Base-by-base conservation (phyloP, 2,329 filamentous ascomycete genomes). In the Aschersonia sp. region DNA sequence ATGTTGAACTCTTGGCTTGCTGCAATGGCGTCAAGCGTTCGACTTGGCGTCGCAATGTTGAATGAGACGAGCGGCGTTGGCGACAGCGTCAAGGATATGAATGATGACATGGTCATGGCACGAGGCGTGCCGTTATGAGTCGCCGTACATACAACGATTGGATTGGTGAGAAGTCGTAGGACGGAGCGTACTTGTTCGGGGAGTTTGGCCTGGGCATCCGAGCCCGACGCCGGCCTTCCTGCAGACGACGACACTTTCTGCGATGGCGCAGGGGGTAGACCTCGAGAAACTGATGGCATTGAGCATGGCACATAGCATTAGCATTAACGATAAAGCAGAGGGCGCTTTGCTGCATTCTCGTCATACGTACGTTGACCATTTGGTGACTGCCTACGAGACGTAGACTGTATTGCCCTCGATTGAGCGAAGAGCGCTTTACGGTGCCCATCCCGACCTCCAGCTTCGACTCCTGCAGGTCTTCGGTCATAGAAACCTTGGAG, bases 31-130 rank as follows among this genome's bases (percentile, higher is more conserved):
- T 73, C 67, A 30, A 76, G 64, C 10, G 76, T 79, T 10, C 72
- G 68, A 57, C 73, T 78, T 22, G 76, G 76, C 31, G 70, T 66
- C 30, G 68, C 68, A 45, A 79, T 67, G 61, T 79, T 79, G 65
- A 80, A 79, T 0, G 69, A 71, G 6, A 80, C 60, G 9, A 74
- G 62, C 1, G 75, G 75, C 30, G 61, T 65, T 0, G 75, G 75
- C n/a, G 57, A 53, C 14, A 79, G 64, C 12, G 72, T 68, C 30
- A 80, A 60, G 0, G 74, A 77, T 2, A 75, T 75, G 52, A 80
- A 71, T 2, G 75, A 78, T 6, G 76, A 79, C 65, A 78, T 75
- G 33, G 76, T 79, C 69, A 79, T 75, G 44, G 69, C 76, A 33
- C 70, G 66, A 5, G 69, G 57, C 41, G 55, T 47, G 50, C 59